Conservation (phyloP, 2,329 filamentous ascomycete genomes). For the Scedosporium minutisporum region DNA sequence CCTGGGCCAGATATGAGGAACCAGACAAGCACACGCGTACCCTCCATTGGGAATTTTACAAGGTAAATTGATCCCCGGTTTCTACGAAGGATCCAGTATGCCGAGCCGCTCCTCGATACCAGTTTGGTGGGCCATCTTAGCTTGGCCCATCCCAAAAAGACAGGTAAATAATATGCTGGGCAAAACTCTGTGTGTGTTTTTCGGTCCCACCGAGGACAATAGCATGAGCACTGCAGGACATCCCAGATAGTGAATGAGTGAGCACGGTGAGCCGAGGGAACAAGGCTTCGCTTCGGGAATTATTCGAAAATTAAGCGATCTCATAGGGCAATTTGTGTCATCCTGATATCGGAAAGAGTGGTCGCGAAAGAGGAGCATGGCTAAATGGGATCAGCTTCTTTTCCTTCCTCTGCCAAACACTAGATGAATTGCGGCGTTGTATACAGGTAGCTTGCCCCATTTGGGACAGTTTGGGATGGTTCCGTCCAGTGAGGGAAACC, state of each 20-base stretch:
- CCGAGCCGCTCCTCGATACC: neutral
- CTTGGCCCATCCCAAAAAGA: neutral
- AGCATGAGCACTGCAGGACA: neutral
- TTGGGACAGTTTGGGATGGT: neutral
- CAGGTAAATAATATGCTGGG: neutral
- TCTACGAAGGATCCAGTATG: neutral
- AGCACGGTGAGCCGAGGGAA: neutral
- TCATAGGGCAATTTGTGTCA: slow-evolving; percentile 4
- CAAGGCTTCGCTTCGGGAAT: neutral
- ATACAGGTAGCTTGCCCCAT: neutral
- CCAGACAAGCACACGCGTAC: neutral
- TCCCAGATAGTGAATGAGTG: neutral
- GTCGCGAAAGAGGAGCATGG: neutral
- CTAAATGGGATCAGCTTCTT: neutral
- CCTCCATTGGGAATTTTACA: neutral
- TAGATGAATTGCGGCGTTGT: neutral
- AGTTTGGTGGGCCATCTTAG: neutral
- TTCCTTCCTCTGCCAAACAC: neutral
- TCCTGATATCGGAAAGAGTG: slow-evolving; percentile 1
- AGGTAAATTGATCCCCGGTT: slow-evolving; percentile 1
- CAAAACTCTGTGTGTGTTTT: neutral
- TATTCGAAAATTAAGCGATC: slow-evolving; percentile 2
- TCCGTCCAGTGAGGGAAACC: neutral
- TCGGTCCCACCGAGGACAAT: neutral
- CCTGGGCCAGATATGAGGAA: neutral